A percentile compares a stretch with the other conserved stretches of the same genome.
These are phyloP conservation scores for Onygenales sp. DNA, from an alignment of 2,329 filamentous ascomycete species.

Conservation along the genomic window DNA sequence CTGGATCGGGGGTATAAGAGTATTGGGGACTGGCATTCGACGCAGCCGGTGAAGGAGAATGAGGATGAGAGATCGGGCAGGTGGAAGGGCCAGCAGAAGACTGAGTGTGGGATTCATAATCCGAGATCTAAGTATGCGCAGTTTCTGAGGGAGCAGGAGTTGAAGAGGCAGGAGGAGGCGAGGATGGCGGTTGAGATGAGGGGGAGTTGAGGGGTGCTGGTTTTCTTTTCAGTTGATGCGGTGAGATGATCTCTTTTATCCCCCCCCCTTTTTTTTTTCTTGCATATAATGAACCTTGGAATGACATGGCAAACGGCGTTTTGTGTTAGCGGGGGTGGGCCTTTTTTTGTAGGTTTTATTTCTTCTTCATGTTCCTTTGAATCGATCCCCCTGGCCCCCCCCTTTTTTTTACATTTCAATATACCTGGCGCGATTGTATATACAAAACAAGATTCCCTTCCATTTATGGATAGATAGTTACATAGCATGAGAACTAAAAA, in stretches of 20 bases:
- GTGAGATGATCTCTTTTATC: not conserved
- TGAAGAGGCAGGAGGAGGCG: conserved; percentile 53
- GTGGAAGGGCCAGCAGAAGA: conserved; percentile 95
- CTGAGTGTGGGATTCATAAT: conserved; percentile 98
- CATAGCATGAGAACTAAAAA: no score
- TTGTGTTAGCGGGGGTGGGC: not conserved
- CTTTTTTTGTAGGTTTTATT: not conserved
- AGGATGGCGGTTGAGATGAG: conserved; percentile 29
- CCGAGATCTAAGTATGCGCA: conserved; percentile 87
- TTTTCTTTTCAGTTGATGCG: not conserved
- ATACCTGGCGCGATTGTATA: no score
- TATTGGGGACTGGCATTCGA: conserved; percentile 96
- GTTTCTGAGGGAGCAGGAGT: conserved; percentile 65
- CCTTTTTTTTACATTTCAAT: no score
- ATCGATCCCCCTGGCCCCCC: no score
- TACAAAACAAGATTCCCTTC: no score
- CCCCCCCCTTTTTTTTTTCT: not conserved
- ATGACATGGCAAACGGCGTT: not conserved
- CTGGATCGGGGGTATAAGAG: conserved; percentile 96
- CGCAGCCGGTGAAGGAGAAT: conserved; percentile 74
- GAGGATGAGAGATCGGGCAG: conserved; percentile 94
- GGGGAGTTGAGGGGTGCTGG: not conserved
- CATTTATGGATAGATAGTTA: no score
- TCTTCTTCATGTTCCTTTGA: not conserved
- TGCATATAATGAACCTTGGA: not conserved